A percentile compares a stretch with the other conserved stretches of the same genome.
phyloP scores from a whole-genome alignment of 345 rosid species.

The Syzygium grande region DNA sequence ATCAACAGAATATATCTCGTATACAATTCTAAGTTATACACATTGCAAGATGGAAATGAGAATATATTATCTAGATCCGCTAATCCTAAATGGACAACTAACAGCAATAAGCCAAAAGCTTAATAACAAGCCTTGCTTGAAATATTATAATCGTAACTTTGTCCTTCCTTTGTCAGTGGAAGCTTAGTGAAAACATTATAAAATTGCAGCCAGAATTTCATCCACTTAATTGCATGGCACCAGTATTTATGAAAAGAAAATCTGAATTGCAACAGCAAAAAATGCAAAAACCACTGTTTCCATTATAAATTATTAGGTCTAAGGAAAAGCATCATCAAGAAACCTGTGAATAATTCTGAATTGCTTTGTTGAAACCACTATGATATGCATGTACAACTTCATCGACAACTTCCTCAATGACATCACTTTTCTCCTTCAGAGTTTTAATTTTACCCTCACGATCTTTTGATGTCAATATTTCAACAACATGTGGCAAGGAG shows the following conservation, averaged over 20 bases:
- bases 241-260: background rate
- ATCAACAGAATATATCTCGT: background rate
- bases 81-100: background rate
- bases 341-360: conserved; percentile 99
- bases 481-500: conserved; percentile 95
- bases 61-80: background rate
- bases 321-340: conserved; percentile 1
- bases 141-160: background rate
- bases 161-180: background rate
- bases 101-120: background rate
- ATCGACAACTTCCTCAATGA: conserved; percentile 98
- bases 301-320: background rate
- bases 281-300: background rate
- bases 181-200: background rate
- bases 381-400: conserved; percentile 99
- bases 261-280: background rate
- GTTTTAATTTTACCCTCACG: conserved; percentile 71
- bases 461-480: conserved; percentile 88
- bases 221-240: background rate
- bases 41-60: background rate
- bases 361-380: conserved; percentile 94
- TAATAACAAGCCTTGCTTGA: background rate
- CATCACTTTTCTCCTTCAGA: conserved; percentile 87
- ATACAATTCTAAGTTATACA: background rate
- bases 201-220: background rate